phyloP scores from a whole-genome alignment of 1,139 yeast species.

The Suhomyces coccinellae region DNA sequence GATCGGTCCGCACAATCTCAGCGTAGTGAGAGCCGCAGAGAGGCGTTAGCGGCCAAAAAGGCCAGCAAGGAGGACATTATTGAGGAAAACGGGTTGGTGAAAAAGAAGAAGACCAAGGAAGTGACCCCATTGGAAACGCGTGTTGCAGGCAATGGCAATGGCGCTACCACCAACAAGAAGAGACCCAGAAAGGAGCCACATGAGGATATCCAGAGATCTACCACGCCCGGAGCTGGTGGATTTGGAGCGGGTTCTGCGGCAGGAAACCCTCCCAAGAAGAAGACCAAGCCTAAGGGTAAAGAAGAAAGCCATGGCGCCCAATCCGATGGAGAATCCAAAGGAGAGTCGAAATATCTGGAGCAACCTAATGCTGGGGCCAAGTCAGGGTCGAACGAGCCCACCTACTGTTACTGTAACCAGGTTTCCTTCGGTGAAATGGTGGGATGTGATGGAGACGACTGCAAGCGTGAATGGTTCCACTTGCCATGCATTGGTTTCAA shows the following conservation, averaged over 20 bases:
- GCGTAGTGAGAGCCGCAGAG: constrained; percentile 82
- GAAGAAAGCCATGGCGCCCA: constrained; percentile 20
- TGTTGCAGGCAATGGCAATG: constrained; percentile 4
- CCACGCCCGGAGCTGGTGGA: constrained; percentile 9
- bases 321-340: constrained; percentile 10
- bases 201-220: constrained; percentile 10
- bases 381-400: constrained; percentile 55
- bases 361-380: constrained; percentile 5
- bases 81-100: constrained; percentile 36
- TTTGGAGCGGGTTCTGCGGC: constrained; percentile 4
- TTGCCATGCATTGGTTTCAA: constrained; percentile 90
- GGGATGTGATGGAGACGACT: constrained; percentile 93
- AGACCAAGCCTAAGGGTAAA: constrained; percentile 31
- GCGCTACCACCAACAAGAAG: constrained; percentile 18
- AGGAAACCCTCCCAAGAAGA: constrained; percentile 24
- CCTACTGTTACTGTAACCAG: constrained; percentile 94
- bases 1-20: constrained; percentile 65
- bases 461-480: constrained; percentile 97
- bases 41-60: constrained; percentile 87
- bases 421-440: constrained; percentile 99
- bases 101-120: constrained; percentile 31
- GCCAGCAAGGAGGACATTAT: constrained; percentile 42
- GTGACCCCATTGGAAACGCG: constrained; percentile 14
- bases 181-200: constrained; percentile 22
- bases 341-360: constrained; percentile 8